Percentiles rank a stretch among this genome's conserved stretches.
These are phyloP conservation scores for Cryphonectria radicalis DNA, from an alignment of 2,329 filamentous ascomycete genomes.

Conservation along the genomic window DNA sequence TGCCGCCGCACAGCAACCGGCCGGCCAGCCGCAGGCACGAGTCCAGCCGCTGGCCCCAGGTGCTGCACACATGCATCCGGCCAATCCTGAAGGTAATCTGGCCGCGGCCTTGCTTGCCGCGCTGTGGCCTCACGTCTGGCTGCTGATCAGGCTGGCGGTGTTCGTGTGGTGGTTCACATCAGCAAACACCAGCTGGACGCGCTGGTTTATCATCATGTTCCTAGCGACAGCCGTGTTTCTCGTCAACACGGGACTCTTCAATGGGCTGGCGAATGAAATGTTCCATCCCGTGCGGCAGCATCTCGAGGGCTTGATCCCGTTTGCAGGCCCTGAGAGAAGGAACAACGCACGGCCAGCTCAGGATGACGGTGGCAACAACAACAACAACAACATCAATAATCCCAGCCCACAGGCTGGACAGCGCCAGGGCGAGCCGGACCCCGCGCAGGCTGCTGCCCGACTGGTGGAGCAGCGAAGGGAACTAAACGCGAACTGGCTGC, in stretches of 20 bases:
- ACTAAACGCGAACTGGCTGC: slow-evolving; percentile 53
- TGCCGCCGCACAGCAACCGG: slow-evolving; percentile 18
- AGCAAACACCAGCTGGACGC: slow-evolving; percentile 60
- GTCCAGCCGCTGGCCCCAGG: slow-evolving; percentile 18
- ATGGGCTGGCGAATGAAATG: slow-evolving; percentile 57
- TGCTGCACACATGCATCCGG: slow-evolving; percentile 38
- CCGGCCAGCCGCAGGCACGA: slow-evolving; percentile 18
- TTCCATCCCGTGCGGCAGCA: slow-evolving; percentile 63
- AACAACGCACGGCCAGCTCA: slow-evolving; percentile 32
- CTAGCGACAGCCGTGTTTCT: slow-evolving; percentile 61
- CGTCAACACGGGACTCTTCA: slow-evolving; percentile 63
- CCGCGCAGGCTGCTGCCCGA: slow-evolving; percentile 57
- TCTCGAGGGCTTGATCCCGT: slow-evolving; percentile 62
- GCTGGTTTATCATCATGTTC: slow-evolving; percentile 59
- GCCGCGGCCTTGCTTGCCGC: slow-evolving; percentile 46
- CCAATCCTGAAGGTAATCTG: slow-evolving; percentile 41
- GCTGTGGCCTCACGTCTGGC: slow-evolving; percentile 66
- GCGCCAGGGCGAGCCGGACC: slow-evolving; percentile 44
- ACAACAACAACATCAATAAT: slow-evolving; percentile 30
- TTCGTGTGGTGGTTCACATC: slow-evolving; percentile 71
- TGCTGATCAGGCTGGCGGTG: slow-evolving; percentile 59
- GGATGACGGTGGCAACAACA: slow-evolving; percentile 35
- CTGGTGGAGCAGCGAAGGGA: slow-evolving; percentile 53
- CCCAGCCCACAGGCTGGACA: slow-evolving; percentile 36
- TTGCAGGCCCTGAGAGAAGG: slow-evolving; percentile 42